These are phyloP conservation scores for Hortaea werneckii DNA, from an alignment of 2,329 filamentous ascomycete genomes.

Conservation along the genomic window DNA sequence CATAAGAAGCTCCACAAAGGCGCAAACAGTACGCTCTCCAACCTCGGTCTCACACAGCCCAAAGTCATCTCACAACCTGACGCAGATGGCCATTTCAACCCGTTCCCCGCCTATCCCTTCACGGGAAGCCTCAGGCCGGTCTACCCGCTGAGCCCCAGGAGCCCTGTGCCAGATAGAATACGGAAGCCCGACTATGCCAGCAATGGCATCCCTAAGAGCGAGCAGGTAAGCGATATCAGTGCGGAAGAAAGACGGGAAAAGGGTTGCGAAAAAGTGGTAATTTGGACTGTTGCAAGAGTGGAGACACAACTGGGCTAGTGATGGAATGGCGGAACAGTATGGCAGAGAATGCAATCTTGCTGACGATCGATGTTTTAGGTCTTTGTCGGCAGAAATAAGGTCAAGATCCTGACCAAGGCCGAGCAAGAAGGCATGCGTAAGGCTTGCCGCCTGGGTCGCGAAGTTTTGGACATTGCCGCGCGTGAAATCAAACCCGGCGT, in stretches of 20 bases:
- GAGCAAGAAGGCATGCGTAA: constrained; percentile 86
- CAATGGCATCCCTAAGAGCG: constrained; percentile 63
- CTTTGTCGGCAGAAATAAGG: constrained; percentile 61
- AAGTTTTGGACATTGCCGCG: constrained; percentile 87
- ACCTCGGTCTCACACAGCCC: constrained; percentile 57
- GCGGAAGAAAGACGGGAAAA: neutral
- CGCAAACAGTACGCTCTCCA: constrained; percentile 59
- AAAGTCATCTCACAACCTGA: constrained; percentile 78
- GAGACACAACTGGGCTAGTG: neutral
- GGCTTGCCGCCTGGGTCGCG: constrained; percentile 74
- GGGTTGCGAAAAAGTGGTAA: neutral
- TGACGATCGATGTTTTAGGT: constrained; percentile 16
- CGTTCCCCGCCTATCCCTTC: constrained; percentile 78
- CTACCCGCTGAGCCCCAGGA: constrained; percentile 53
- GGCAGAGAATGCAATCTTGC: neutral
- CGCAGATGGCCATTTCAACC: constrained; percentile 84
- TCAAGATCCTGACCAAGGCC: constrained; percentile 69
- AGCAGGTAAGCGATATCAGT: constrained; percentile 47
- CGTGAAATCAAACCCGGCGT: constrained; percentile 78
- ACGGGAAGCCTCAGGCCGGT: constrained; percentile 75
- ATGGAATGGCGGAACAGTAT: neutral
- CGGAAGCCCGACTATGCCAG: constrained; percentile 77
- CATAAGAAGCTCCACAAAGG: constrained; percentile 82
- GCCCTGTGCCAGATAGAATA: constrained; percentile 70
- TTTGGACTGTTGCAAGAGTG: neutral